Base-by-base conservation (phyloP, 2,329 filamentous ascomycete species). In the Aspergillus puulaauensis region DNA sequence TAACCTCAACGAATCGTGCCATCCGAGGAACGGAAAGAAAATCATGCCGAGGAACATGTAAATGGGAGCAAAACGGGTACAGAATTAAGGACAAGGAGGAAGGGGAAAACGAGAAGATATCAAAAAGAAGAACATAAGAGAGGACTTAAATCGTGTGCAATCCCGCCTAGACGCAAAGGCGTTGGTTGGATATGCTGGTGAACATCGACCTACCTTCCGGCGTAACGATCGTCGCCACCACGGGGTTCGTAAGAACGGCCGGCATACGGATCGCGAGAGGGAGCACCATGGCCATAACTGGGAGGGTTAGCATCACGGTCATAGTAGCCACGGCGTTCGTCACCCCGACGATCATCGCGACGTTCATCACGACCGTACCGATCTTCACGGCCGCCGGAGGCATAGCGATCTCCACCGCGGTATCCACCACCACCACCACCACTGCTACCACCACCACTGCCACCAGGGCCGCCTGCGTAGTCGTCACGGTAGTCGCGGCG, bases 301-400 rank as follows among this genome's bases (percentile, higher is more conserved):
- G 77, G 75, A 73, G 76, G 73, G 66, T 81, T 79, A 64, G 79
- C 79, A 66, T 83, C 80, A 66, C 80, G 80, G 63, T 82, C 80
- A 64, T 83, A 83, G 70, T 83, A 83, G 59, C 80, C 75, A 64
- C 74, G 79, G 60, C 78, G 76, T 56, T 77, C 74, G 51, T 73
- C 79, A 73, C 67, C 79, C 73, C 68, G 78, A 75, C 80, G 72
- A 57, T 75, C 71, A 64, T 83, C 82, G 74, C 86, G 79, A 58
- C 77, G 75, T 55, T 77, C 75, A 54, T 73, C 77, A 59, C 77
- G 76, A 58, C 76, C 72, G 61, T 75, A 73, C 64, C 76, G 74
- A 52, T 74, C 72, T 60, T 77, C 56, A 58, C 56, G 56, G 56
- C 51, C 57, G 51, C 64, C 59, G 23, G 65, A 68, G 40, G 57